A percentile compares a stretch with the other conserved stretches of the same genome.
These are phyloP conservation scores for Trichoderma afroharzianum DNA, from an alignment of 2,329 filamentous ascomycete species.

Conservation along the genomic window DNA sequence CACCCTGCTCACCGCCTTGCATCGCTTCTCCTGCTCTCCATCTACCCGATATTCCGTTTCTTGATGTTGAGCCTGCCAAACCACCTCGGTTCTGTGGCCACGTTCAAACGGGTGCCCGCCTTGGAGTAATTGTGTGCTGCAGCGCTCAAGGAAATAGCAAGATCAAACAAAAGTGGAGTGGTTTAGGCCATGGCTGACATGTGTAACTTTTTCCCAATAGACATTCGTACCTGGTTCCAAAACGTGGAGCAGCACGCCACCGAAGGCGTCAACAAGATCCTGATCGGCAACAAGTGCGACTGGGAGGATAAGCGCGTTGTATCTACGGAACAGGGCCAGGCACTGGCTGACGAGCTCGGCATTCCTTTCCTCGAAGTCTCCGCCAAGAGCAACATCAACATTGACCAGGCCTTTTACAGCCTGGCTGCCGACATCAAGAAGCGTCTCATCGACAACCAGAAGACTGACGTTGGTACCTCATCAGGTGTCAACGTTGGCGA, in stretches of 20 bases:
- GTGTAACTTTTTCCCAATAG: slow-evolving; percentile 43
- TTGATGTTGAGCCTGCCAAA: background rate
- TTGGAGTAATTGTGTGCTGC: background rate
- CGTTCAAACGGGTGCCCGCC: background rate
- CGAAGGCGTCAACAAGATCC: slow-evolving; percentile 98
- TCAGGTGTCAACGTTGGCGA: slow-evolving; percentile 67
- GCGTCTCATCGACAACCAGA: slow-evolving; percentile 86
- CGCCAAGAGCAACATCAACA: slow-evolving; percentile 99
- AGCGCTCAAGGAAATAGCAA: background rate
- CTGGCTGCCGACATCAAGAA: slow-evolving; percentile 98
- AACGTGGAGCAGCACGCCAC: slow-evolving; percentile 98
- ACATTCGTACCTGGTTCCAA: slow-evolving; percentile 99
- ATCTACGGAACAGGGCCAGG: slow-evolving; percentile 87
- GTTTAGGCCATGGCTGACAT: background rate
- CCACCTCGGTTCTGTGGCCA: background rate
- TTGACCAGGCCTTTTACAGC: slow-evolving; percentile 97
- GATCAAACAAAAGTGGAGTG: background rate
- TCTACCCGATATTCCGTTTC: background rate
- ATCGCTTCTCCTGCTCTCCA: background rate
- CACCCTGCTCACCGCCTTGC: slow-evolving; percentile 1
- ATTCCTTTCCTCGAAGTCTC: slow-evolving; percentile 98
- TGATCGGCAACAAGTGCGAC: slow-evolving; percentile 99
- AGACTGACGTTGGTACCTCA: slow-evolving; percentile 61
- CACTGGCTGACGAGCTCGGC: slow-evolving; percentile 89
- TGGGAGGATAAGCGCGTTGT: slow-evolving; percentile 99